Evolutionary conservation across 2,329 filamentous ascomycete genomes (phyloP).

Genomic region (Huntiella decipiens): DNA sequence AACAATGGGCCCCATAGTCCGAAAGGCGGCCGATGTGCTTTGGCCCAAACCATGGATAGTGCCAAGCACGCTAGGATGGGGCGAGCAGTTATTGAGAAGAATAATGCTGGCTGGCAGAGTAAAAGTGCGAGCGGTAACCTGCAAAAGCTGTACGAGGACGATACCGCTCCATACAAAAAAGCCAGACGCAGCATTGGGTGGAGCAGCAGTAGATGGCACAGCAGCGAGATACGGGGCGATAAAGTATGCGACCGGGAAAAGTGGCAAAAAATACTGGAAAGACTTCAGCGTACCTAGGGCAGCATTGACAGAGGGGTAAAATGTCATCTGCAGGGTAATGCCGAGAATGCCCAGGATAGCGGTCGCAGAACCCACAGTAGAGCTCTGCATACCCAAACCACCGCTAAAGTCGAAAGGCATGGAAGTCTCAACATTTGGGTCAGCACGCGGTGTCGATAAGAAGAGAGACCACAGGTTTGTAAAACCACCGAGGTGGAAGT

Average conservation of each 20-base stretch:
- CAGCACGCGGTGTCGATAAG: constrained; percentile 40
- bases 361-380: constrained; percentile 48
- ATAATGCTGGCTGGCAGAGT: constrained; percentile 39
- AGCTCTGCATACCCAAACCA: constrained; percentile 46
- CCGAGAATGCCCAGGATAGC: constrained; percentile 51
- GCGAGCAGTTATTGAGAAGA: constrained; percentile 40
- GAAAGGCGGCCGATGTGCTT: constrained; percentile 29
- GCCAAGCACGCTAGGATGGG: constrained; percentile 37
- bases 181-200: constrained; percentile 25
- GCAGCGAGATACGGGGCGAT: constrained; percentile 48
- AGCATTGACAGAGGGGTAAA: constrained; percentile 47
- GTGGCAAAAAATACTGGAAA: constrained; percentile 44
- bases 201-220: constrained; percentile 30
- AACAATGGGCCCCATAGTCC: constrained; percentile 30
- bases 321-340: constrained; percentile 46
- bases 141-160: constrained; percentile 41
- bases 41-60: constrained; percentile 36
- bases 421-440: constrained; percentile 11
- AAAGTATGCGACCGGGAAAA: constrained; percentile 50
- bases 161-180: constrained; percentile 41
- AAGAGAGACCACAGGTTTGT: constrained; percentile 51
- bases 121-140: constrained; percentile 58
- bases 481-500: constrained; percentile 52
- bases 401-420: constrained; percentile 39
- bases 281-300: constrained; percentile 46